Conservation (phyloP, 2,329 filamentous ascomycete species). For the Trichoderma sp. region DNA sequence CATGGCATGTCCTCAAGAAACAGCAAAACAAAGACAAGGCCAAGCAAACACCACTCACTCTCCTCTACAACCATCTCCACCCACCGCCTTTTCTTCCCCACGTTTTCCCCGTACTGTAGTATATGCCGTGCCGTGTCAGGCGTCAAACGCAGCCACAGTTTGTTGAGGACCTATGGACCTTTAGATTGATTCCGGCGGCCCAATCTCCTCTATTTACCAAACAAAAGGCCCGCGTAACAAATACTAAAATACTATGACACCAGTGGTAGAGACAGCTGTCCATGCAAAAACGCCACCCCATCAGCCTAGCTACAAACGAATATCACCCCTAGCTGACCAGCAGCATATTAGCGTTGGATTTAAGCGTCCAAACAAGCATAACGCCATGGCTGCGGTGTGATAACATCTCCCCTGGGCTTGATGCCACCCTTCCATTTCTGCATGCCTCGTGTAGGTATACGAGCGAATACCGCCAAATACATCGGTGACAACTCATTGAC, state of each 20-base stretch:
- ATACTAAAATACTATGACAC: background rate
- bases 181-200: background rate
- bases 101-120: background rate
- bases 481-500: background rate
- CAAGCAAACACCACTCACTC: too few relatives aligned
- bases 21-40: background rate
- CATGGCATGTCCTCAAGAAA: background rate
- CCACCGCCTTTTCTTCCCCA: background rate
- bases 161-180: too few relatives aligned
- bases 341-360: background rate
- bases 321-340: background rate
- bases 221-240: background rate
- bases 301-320: background rate
- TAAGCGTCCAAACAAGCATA: constrained; percentile 23
- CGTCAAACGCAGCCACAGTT: background rate
- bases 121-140: background rate
- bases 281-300: background rate
- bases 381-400: background rate
- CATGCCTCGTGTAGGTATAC: too few relatives aligned
- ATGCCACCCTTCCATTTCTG: background rate
- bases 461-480: background rate
- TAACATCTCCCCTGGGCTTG: background rate
- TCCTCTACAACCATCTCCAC: background rate
- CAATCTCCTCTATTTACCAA: background rate
- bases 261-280: background rate